phyloP scores from a whole-genome alignment of 2,329 filamentous ascomycete genomes.

The Penicillium sumatraense region DNA sequence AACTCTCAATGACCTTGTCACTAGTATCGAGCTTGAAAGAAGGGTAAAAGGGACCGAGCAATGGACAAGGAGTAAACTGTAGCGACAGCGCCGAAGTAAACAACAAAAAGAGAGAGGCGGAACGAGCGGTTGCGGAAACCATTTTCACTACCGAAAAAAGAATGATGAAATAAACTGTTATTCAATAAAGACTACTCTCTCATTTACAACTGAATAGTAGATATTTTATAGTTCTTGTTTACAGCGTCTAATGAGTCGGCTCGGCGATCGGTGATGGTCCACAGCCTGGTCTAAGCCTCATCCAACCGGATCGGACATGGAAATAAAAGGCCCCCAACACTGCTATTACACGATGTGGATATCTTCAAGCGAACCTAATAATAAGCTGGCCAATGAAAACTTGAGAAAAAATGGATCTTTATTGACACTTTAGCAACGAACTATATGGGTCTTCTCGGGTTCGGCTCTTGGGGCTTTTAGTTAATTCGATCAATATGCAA shows the following conservation, averaged over 20 bases:
- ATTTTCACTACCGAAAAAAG: neutral
- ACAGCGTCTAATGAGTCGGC: constrained; percentile 1
- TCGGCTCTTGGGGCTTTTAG: neutral
- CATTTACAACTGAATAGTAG: neutral
- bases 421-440: neutral
- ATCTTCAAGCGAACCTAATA: neutral
- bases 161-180: neutral
- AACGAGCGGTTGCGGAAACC: neutral
- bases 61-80: constrained; percentile 26
- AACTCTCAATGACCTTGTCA: constrained; percentile 3
- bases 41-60: constrained; percentile 26
- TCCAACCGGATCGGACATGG: constrained; percentile 5
- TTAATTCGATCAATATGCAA: too few species aligned
- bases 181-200: neutral
- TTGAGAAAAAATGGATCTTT: neutral
- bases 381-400: neutral
- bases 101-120: constrained; percentile 1
- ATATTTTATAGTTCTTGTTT: neutral
- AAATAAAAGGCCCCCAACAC: constrained; percentile 2
- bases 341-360: too few species aligned
- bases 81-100: constrained; percentile 5
- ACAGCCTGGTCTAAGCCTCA: neutral
- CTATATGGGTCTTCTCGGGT: neutral
- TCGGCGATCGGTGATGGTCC: constrained; percentile 6
- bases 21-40: constrained; percentile 17